phyloP scores from a whole-genome alignment of 2,329 filamentous ascomycete species.

The Pseudogymnoascus sp. region DNA sequence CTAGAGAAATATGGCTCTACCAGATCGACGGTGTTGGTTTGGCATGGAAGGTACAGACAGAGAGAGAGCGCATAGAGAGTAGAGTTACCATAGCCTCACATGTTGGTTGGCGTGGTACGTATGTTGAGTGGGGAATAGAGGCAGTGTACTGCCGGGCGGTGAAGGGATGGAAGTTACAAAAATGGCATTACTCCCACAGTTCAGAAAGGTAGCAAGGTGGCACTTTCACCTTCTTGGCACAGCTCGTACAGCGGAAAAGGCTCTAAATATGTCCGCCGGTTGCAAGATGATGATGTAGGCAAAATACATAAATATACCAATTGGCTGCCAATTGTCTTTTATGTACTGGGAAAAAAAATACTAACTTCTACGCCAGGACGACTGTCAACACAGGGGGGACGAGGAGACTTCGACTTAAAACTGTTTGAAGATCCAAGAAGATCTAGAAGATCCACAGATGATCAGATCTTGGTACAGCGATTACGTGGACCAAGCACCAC shows the following conservation, averaged over 20 bases:
- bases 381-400: neutral
- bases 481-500: constrained; percentile 3
- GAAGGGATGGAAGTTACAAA: neutral
- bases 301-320: neutral
- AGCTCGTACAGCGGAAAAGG: neutral
- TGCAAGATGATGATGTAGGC: neutral
- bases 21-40: neutral
- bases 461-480: constrained; percentile 5
- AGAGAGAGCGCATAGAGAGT: neutral
- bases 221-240: neutral
- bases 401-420: neutral
- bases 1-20: constrained; percentile 5
- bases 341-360: neutral
- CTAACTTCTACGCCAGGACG: neutral
- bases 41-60: neutral
- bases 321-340: neutral
- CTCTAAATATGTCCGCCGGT: neutral
- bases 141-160: constrained; percentile 1
- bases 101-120: neutral
- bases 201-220: neutral
- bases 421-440: neutral
- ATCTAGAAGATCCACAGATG: constrained; percentile 1
- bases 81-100: neutral
- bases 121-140: neutral
- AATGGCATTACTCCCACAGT: neutral